A percentile compares a stretch with the other conserved stretches of the same genome.
Evolutionary conservation across 1,284 basidiomycete species (phyloP).

Genomic region (Mycena sp.): DNA sequence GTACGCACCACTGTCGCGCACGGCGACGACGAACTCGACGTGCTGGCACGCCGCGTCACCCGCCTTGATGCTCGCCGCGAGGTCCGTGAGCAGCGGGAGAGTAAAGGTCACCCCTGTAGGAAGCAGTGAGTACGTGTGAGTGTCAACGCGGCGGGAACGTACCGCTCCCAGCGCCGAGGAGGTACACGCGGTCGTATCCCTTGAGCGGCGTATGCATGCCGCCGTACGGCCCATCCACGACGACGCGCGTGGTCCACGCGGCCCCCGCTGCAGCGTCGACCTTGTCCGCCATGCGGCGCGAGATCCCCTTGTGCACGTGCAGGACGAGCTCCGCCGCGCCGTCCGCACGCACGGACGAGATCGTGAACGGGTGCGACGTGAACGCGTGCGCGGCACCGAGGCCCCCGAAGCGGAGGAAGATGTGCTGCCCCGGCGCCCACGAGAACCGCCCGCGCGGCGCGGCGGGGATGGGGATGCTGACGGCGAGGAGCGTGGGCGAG

Average conservation of each 20-base stretch:
- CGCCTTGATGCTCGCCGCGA: slow-evolving; percentile 30
- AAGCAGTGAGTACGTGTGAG: neutral
- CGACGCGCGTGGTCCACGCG: slow-evolving; percentile 35
- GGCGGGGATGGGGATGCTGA: slow-evolving; percentile 38
- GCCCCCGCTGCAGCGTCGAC: slow-evolving; percentile 28
- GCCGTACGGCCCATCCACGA: slow-evolving; percentile 55
- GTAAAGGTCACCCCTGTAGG: slow-evolving; percentile 41
- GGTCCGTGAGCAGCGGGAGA: slow-evolving; percentile 40
- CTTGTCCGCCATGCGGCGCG: slow-evolving; percentile 33
- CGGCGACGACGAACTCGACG: slow-evolving; percentile 40
- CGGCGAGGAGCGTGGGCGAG: slow-evolving; percentile 41
- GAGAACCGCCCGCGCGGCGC: slow-evolving; percentile 30
- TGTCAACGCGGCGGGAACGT: slow-evolving; percentile 10
- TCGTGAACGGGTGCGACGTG: slow-evolving; percentile 52
- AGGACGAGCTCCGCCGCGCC: slow-evolving; percentile 36
- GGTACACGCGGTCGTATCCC: slow-evolving; percentile 43
- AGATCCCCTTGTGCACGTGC: slow-evolving; percentile 44
- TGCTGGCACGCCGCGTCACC: slow-evolving; percentile 24
- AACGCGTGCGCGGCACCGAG: slow-evolving; percentile 31
- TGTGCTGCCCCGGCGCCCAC: slow-evolving; percentile 53
- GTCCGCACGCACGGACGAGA: slow-evolving; percentile 29
- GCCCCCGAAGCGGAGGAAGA: slow-evolving; percentile 50
- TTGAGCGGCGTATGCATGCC: slow-evolving; percentile 42
- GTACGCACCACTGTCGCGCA: slow-evolving; percentile 34
- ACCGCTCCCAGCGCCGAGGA: slow-evolving; percentile 52